Base-by-base conservation (phyloP, 495 filamentous ascomycete species). In the Annulohypoxylon nitens region DNA sequence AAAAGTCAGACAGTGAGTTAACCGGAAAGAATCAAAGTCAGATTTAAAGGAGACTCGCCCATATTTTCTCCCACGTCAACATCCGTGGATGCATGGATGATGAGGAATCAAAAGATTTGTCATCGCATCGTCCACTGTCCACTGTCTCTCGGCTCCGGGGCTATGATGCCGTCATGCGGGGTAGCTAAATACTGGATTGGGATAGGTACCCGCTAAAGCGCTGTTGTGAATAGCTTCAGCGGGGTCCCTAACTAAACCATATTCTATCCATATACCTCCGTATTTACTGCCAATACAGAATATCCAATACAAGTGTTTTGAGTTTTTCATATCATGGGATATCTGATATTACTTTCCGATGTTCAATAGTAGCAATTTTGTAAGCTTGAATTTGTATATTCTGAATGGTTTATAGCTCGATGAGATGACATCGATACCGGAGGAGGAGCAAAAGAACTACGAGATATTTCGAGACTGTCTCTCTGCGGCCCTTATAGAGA, bases 401-500 rank as follows among this genome's bases (percentile, higher is more conserved):
- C 8, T 33, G 0, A 23, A 23, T 18, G 10, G 25, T 20, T 23
- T 20, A 41, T 55, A 45, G 11, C 26, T 1, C 36, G 23, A 45
- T 50, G 45, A 26, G 57, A 74, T 64, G 39, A 45, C 45, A 25
- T 43, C 47, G 12, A 64, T 78, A 62, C 51, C 67, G 61, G 70
- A 74, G 11, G 71, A 77, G 5, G 58, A 78, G 23, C 65, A 61
- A 54, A 75, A 26, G 62, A 94, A 93, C 74, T 93, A 92, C 79
- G 84, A 87, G 34, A 80, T 88, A 68, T 93, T 95, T 78, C 86
- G 89, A 37, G 93, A 95, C 75, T 90, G 87, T 75, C 82, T 86
- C 71, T 83, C 84, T 1, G 76, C 73, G 0, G 79, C 81, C 0
- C 75, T 86, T 2, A 80, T 86, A 63, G 82, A 86, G 57, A 89